A percentile compares a stretch with the other conserved stretches of the same genome.
Conservation (phyloP, 148 eudicot genomes). For the Rhododendron griersonianum region DNA sequence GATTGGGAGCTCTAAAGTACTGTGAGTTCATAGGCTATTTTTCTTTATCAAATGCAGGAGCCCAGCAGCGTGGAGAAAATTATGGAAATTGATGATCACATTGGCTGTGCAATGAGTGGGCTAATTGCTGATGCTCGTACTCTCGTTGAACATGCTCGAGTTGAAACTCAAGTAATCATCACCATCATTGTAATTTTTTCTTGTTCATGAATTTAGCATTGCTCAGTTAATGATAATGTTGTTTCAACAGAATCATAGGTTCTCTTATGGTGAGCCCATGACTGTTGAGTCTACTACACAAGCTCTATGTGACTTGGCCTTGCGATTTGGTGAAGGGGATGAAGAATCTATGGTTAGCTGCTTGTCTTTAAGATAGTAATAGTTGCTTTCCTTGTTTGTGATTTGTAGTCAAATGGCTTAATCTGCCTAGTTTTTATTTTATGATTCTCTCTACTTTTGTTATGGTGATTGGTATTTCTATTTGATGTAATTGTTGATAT, state of each 20-base stretch:
- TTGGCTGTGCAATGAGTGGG: constrained; percentile 99
- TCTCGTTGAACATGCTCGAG: constrained; percentile 98
- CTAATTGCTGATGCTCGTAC: constrained; percentile 99
- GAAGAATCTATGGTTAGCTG: constrained; percentile 94
- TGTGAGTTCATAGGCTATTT: background rate
- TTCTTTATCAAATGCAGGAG: constrained; percentile 42
- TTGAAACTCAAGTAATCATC: constrained; percentile 83
- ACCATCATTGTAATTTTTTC: background rate
- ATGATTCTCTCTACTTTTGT: background rate
- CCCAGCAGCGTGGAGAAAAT: constrained; percentile 99
- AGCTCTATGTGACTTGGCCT: constrained; percentile 92
- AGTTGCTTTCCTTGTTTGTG: background rate
- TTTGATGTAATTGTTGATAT: background rate
- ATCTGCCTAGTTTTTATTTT: background rate
- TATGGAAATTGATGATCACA: constrained; percentile 97
- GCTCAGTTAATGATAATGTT: constrained; percentile 3
- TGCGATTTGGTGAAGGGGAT: constrained; percentile 97
- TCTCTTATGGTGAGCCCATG: constrained; percentile 99
- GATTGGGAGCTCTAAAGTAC: background rate
- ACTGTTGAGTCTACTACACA: constrained; percentile 98
- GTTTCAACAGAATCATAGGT: constrained; percentile 80
- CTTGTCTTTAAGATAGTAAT: background rate
- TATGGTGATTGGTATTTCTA: background rate
- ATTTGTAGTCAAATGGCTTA: background rate
- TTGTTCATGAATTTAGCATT: background rate